A percentile compares a stretch with the other conserved stretches of the same genome.
phyloP scores from a whole-genome alignment of 2,329 filamentous ascomycete species.

The Monosporascus sp. region DNA sequence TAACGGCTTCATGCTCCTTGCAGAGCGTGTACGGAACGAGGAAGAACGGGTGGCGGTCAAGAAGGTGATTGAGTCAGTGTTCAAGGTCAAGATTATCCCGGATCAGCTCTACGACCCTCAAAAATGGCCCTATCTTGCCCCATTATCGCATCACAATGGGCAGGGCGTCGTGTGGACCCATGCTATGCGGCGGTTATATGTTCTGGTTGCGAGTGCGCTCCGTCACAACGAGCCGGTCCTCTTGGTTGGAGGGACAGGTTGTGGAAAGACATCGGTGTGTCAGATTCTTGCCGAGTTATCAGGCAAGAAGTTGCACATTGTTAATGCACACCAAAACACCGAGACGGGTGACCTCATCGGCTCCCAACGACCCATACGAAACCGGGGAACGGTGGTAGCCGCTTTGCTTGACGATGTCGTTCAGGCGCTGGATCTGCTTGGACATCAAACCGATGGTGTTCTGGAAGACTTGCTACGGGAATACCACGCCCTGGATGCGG shows the following conservation, averaged over 20 bases:
- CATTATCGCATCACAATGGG: slow-evolving; percentile 41
- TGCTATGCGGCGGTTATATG: slow-evolving; percentile 87
- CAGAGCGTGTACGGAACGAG: slow-evolving; percentile 86
- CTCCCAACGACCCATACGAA: slow-evolving; percentile 86
- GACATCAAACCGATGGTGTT: slow-evolving; percentile 34
- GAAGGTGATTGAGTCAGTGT: slow-evolving; percentile 79
- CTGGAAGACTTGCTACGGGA: slow-evolving; percentile 52
- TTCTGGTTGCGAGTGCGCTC: slow-evolving; percentile 81
- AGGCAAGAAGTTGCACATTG: slow-evolving; percentile 71
- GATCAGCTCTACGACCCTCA: slow-evolving; percentile 65
- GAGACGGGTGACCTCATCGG: slow-evolving; percentile 97
- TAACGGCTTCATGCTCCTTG: slow-evolving; percentile 95
- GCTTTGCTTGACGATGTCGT: slow-evolving; percentile 59
- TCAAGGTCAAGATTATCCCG: slow-evolving; percentile 79
- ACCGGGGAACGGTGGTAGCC: slow-evolving; percentile 68
- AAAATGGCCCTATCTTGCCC: slow-evolving; percentile 50
- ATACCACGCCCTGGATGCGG: slow-evolving; percentile 51
- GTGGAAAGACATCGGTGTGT: slow-evolving; percentile 94
- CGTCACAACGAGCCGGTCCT: slow-evolving; percentile 90
- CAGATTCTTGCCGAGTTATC: slow-evolving; percentile 84
- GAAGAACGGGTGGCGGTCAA: slow-evolving; percentile 84
- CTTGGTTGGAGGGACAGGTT: slow-evolving; percentile 93
- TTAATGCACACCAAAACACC: slow-evolving; percentile 97
- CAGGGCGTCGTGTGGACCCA: slow-evolving; percentile 86
- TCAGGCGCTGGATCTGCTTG: slow-evolving; percentile 37